Percentiles rank a stretch among this genome's conserved stretches.
Evolutionary conservation across 768 basidiomycete genomes (phyloP).

Genomic region (Tremella yokohamensis): DNA sequence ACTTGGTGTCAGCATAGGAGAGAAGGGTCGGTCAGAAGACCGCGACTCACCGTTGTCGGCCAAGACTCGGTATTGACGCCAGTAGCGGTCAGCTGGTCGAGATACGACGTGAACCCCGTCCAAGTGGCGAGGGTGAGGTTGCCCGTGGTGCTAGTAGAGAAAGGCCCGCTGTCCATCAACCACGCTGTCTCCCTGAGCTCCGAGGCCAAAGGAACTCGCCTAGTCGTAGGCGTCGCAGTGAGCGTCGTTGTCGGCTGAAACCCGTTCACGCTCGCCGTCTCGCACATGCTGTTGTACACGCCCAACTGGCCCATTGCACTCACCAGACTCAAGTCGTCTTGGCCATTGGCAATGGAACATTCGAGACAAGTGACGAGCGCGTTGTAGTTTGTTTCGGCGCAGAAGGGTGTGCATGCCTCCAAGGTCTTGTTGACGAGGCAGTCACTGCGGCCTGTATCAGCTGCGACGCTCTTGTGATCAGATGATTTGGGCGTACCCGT

Average conservation of each 20-base stretch:
- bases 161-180: not conserved
- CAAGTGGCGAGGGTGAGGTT: not conserved
- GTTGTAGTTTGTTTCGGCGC: not conserved
- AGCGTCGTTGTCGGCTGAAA: not conserved
- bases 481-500: too few species aligned
- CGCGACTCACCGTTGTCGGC: too few species aligned
- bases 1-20: too few species aligned
- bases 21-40: too few species aligned
- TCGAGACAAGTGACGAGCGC: constrained; percentile 2
- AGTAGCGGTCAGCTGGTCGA: not conserved
- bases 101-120: constrained; percentile 3
- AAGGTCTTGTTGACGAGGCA: not conserved
- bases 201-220: too few species aligned
- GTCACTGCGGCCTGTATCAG: too few species aligned
- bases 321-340: not conserved
- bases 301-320: not conserved
- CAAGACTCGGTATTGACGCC: too few species aligned
- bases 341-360: not conserved
- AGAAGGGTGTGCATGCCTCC: not conserved
- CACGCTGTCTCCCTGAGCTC: too few species aligned
- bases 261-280: not conserved
- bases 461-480: too few species aligned
- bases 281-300: not conserved
- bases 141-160: not conserved
- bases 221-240: too few species aligned